A percentile compares a stretch with the other conserved stretches of the same genome.
Conservation (phyloP, 2,329 filamentous ascomycete genomes). For the Pestalotiopsis sp. region DNA sequence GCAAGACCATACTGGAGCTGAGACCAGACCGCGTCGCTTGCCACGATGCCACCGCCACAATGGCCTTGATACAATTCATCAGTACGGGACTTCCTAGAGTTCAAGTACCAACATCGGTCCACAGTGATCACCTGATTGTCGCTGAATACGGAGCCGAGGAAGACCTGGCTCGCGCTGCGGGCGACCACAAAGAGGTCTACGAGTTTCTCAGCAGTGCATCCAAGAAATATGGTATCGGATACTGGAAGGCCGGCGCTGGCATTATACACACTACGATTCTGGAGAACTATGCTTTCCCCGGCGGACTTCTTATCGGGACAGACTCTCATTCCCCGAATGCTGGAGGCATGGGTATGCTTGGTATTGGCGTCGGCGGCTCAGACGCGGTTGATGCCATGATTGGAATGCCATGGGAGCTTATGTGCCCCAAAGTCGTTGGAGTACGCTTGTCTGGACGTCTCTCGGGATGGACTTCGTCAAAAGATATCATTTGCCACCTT, state of each 20-base stretch:
- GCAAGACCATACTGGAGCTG: conserved; percentile 93
- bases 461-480: conserved; percentile 89
- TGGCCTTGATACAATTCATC: conserved; percentile 99
- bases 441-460: conserved; percentile 90
- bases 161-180: conserved; percentile 87
- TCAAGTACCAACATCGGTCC: conserved; percentile 91
- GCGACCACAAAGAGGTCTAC: conserved; percentile 99
- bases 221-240: conserved; percentile 99
- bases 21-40: conserved; percentile 97
- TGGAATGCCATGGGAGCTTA: conserved; percentile 83
- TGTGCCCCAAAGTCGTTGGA: conserved; percentile 96
- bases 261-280: conserved; percentile 99
- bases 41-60: conserved; percentile 99
- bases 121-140: conserved; percentile 99
- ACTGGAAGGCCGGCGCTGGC: conserved; percentile 98
- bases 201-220: conserved; percentile 93
- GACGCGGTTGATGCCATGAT: conserved; percentile 99
- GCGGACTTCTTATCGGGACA: conserved; percentile 95
- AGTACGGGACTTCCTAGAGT: conserved; percentile 95
- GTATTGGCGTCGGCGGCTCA: conserved; percentile 84
- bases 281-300: conserved; percentile 99
- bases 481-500: conserved; percentile 78
- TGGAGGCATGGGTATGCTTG: conserved; percentile 91
- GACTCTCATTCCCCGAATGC: conserved; percentile 98
- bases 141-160: conserved; percentile 90